Percentiles rank a stretch among this genome's conserved stretches.
phyloP scores from a whole-genome alignment of 2,329 filamentous ascomycete genomes.

The Blastomyces percursus region DNA sequence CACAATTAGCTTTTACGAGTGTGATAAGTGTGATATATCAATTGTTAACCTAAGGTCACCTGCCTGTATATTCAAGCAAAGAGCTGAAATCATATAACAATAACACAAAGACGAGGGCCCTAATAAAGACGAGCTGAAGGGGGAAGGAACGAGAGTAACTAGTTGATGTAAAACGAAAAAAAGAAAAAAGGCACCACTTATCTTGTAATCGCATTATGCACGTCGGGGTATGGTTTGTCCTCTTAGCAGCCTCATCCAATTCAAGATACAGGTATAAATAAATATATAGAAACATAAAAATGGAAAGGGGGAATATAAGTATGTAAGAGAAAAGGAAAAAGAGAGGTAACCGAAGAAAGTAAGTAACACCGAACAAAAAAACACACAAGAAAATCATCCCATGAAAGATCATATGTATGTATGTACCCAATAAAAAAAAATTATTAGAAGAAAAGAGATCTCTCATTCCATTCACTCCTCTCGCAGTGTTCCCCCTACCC shows the following conservation, averaged over 20 bases:
- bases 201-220: background rate
- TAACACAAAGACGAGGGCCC: background rate
- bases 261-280: background rate
- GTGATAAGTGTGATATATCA: background rate
- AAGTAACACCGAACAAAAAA: background rate
- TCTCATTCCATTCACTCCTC: constrained; percentile 25
- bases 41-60: background rate
- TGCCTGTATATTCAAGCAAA: background rate
- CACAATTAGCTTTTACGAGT: background rate
- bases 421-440: constrained; percentile 1
- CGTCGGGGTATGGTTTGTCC: background rate
- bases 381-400: background rate
- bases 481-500: constrained; percentile 19
- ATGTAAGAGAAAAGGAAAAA: constrained; percentile 1
- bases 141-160: background rate
- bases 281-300: constrained; percentile 6
- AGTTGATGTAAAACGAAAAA: background rate
- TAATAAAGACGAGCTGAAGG: background rate
- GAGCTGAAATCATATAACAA: background rate
- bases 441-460: background rate
- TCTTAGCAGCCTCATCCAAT: background rate
- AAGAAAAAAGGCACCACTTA: background rate
- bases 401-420: background rate
- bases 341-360: background rate
- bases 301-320: background rate